A percentile compares a stretch with the other conserved stretches of the same genome.
Evolutionary conservation across 75 land plant genomes (phyloP).

Genomic region (Ceratopteris richardii): DNA sequence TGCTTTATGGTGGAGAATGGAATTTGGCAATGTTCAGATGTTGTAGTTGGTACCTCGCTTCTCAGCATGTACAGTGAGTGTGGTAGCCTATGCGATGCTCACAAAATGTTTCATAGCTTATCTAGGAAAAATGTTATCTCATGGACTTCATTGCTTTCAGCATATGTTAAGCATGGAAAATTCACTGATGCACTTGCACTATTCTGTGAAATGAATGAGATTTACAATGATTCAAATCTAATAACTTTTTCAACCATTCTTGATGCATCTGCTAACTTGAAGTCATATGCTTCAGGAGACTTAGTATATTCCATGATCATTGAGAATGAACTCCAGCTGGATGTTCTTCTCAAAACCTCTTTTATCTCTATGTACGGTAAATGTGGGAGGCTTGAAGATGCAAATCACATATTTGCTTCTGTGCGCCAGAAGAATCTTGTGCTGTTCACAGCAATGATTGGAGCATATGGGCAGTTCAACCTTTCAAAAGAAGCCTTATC

Average conservation of each 20-base stretch:
- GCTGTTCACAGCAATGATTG: conserved; percentile 35
- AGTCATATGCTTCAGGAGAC: conserved; percentile 8
- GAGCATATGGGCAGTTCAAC: conserved; percentile 20
- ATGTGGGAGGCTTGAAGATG: conserved; percentile 24
- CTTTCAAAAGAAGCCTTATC: conserved; percentile 20
- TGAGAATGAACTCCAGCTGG: conserved; percentile 13
- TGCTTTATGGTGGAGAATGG: neutral
- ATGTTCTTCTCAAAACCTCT: conserved; percentile 27
- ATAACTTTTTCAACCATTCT: conserved; percentile 21
- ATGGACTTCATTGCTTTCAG: conserved; percentile 12
- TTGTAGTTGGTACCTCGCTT: conserved; percentile 4
- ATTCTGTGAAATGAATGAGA: conserved; percentile 21
- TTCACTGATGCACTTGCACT: conserved; percentile 13
- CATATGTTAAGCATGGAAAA: neutral
- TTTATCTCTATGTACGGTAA: conserved; percentile 41
- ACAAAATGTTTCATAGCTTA: neutral
- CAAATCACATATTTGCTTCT: conserved; percentile 22
- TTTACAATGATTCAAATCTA: conserved; percentile 9
- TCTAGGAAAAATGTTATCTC: conserved; percentile 4
- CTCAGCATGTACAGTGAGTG: conserved; percentile 6
- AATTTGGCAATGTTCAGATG: neutral
- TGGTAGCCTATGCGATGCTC: conserved; percentile 9
- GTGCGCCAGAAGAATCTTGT: conserved; percentile 25
- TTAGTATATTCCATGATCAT: conserved; percentile 16
- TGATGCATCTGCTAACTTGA: conserved; percentile 23